phyloP scores from a whole-genome alignment of 2,329 filamentous ascomycete genomes.

The Catunica adiposa region DNA sequence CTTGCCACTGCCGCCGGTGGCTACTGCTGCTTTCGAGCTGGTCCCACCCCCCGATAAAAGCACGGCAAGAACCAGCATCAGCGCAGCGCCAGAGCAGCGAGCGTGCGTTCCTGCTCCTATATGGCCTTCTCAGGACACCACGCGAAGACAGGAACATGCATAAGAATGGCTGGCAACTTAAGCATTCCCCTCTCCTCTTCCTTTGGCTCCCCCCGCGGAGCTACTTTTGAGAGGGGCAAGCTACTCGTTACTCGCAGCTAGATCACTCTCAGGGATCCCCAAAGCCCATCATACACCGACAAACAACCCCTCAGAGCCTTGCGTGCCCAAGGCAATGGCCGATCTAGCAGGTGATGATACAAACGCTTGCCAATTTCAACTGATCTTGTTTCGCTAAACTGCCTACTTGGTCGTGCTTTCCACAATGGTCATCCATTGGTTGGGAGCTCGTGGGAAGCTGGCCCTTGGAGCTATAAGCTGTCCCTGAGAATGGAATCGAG shows the following conservation, averaged over 20 bases:
- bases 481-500: not conserved
- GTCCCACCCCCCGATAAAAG: too few relatives aligned
- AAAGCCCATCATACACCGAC: not conserved
- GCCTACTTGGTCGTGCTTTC: not conserved
- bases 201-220: not conserved
- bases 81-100: not conserved
- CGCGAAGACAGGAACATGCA: slow-evolving; percentile 5
- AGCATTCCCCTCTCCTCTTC: not conserved
- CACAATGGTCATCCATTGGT: not conserved
- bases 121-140: not conserved
- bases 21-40: too few relatives aligned
- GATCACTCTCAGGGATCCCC: not conserved
- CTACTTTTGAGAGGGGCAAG: not conserved
- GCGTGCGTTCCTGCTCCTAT: not conserved
- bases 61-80: too few relatives aligned
- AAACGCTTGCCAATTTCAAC: not conserved
- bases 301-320: too few relatives aligned
- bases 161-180: slow-evolving; percentile 6
- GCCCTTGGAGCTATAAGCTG: not conserved
- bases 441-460: not conserved
- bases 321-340: too few relatives aligned
- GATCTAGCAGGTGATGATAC: not conserved
- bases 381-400: not conserved
- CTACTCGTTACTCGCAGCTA: too few relatives aligned
- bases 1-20: too few relatives aligned